Base-by-base conservation (phyloP, 331 rosid species). In the Phaseolus coccineus region DNA sequence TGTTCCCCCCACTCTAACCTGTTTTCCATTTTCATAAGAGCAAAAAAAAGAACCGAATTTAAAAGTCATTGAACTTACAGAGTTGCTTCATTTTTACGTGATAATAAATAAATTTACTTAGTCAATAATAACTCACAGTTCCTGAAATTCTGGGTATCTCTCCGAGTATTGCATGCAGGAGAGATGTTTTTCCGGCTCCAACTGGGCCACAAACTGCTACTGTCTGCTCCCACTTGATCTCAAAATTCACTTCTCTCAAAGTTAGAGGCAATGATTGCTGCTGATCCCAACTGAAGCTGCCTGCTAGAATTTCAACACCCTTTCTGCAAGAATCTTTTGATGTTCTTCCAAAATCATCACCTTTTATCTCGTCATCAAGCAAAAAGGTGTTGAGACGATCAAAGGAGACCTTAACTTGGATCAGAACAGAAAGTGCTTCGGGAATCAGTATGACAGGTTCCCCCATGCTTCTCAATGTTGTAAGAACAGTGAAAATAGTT, bases 381-480 rank as follows among this genome's bases (percentile, higher is more conserved):
- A 89, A 79, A 76, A 89, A 88, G 5, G 71, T 39, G 47, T 86
- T 85, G 37, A 89, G 87, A 65, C 89, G 44, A 27, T 87, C 88
- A 47, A 91, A 85, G 22, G 93, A 85, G 55, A 91, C 92, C 82
- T 86, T 89, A n/a, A 83, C 92, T 83, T 89, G 93, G 64, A 87
- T 88, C 80, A 91, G 46, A 51, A 46, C 53, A 3, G 93, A 87
- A 24, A 89, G 87, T 14, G 88, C 89, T 69, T 89, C 96, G 2
- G 93, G 96, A 44, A 91, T 85, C 84, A 89, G 53, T 73, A 81
- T 91, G 10, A 91, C 92, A 40, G 96, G 96, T 69, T 87, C 90
- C 24, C 79, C 81, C 88, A 89, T 70, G 76, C 24, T 74, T 74
- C 87, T 84, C 25, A 91, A 28, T 13, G 91, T 76, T 11, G 90